These are phyloP conservation scores for Penicillium arizonense DNA, from an alignment of 495 filamentous ascomycete species.

Conservation along the genomic window DNA sequence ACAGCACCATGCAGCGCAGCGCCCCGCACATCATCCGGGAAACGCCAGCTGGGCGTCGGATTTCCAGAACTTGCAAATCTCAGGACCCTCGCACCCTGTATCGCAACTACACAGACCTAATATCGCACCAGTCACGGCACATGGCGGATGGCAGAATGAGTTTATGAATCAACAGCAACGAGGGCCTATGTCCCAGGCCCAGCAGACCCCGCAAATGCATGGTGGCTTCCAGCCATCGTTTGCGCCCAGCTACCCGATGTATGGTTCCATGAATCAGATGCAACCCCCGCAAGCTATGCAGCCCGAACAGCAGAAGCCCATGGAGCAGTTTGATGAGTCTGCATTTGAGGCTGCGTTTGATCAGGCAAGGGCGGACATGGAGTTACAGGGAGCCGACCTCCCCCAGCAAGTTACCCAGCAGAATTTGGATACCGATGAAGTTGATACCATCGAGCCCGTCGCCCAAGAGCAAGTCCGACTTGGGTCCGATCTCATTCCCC, in stretches of 20 bases:
- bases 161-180: conserved; percentile 41
- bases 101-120: conserved; percentile 33
- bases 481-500: conserved; percentile 51
- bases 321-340: conserved; percentile 54
- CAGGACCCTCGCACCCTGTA: conserved; percentile 31
- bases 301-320: conserved; percentile 13
- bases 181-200: conserved; percentile 17
- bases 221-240: conserved; percentile 35
- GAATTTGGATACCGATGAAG: conserved; percentile 11
- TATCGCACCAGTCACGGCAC: conserved; percentile 23
- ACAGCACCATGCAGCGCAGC: conserved; percentile 16
- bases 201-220: conserved; percentile 23
- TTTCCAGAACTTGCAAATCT: conserved; percentile 49
- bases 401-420: conserved; percentile 8
- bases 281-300: conserved; percentile 24
- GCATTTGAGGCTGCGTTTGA: conserved; percentile 66
- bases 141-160: conserved; percentile 54
- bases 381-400: conserved; percentile 23
- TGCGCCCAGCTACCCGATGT: conserved; percentile 25
- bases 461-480: conserved; percentile 38
- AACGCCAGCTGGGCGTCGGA: conserved; percentile 46
- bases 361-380: conserved; percentile 41
- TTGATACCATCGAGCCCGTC: conserved; percentile 2
- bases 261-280: conserved; percentile 22
- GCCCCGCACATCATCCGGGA: conserved; percentile 20